These are phyloP conservation scores for Kluyveromyces marxianus DNA, from an alignment of 1,139 yeast species.

Conservation along the genomic window DNA sequence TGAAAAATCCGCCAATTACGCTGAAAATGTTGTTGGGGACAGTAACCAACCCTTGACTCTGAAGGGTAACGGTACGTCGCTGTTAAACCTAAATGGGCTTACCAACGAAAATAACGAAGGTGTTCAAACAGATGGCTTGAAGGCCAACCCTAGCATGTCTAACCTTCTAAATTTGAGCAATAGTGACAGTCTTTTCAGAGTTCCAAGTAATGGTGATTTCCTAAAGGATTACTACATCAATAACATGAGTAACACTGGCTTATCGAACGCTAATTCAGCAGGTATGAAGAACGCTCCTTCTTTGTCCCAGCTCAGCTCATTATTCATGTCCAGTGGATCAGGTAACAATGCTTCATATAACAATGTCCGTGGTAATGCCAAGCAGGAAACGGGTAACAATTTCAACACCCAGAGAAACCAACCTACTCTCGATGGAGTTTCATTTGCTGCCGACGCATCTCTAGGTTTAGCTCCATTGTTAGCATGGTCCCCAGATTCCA, in stretches of 20 bases:
- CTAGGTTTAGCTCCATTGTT: constrained; percentile 29
- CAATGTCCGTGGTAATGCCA: constrained; percentile 2
- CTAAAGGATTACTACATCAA: constrained; percentile 16
- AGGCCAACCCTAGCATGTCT: constrained; percentile 1
- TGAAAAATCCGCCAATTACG: not conserved
- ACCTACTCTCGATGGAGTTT: constrained; percentile 13
- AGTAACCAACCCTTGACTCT: not conserved
- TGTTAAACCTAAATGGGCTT: constrained; percentile 5
- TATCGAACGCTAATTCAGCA: constrained; percentile 10
- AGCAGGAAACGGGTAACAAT: constrained; percentile 3
- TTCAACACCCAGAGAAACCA: constrained; percentile 2
- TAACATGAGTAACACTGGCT: constrained; percentile 6
- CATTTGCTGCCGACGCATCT: constrained; percentile 28
- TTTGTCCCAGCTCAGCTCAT: constrained; percentile 13
- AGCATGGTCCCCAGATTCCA: constrained; percentile 18
- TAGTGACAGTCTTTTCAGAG: constrained; percentile 20
- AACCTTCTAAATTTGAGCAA: constrained; percentile 4
- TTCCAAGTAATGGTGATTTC: constrained; percentile 23
- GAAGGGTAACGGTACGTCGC: constrained; percentile 6
- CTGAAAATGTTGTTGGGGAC: not conserved
- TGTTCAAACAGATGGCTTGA: constrained; percentile 2
- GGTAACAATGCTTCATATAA: constrained; percentile 4
- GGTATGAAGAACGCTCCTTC: constrained; percentile 12
- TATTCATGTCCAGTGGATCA: constrained; percentile 9
- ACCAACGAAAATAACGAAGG: not conserved